A percentile compares a stretch with the other conserved stretches of the same genome.
These are phyloP conservation scores for Leccinellum luteum DNA, from an alignment of 768 basidiomycete species.

Conservation along the genomic window DNA sequence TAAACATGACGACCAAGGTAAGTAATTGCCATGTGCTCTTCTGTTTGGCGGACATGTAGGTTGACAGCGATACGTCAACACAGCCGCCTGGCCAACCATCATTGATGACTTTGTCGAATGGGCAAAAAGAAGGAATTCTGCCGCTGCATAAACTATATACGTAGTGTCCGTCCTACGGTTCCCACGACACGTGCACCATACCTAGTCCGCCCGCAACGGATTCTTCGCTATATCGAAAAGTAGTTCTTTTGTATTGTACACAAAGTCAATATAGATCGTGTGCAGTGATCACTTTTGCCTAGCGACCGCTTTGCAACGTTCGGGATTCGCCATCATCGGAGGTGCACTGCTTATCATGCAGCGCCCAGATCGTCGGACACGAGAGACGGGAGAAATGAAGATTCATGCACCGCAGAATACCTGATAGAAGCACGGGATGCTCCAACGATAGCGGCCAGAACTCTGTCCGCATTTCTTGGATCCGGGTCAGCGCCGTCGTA, in stretches of 20 bases:
- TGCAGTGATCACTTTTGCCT: not conserved
- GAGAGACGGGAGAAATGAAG: conserved; percentile 34
- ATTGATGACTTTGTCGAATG: conserved; percentile 83
- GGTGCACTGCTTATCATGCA: conserved; percentile 3
- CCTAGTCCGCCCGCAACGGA: conserved; percentile 1
- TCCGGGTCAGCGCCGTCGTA: not conserved
- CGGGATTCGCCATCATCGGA: conserved; percentile 10
- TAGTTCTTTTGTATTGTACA: not conserved
- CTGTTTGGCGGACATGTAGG: not conserved
- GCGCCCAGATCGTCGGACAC: conserved; percentile 9
- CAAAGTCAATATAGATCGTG: conserved; percentile 2
- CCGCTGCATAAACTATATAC: conserved; percentile 3
- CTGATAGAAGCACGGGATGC: conserved; percentile 24
- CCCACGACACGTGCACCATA: conserved; percentile 4
- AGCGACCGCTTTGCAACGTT: not conserved
- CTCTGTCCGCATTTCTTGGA: conserved; percentile 21
- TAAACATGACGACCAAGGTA: conserved; percentile 77
- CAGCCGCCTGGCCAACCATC: conserved; percentile 84
- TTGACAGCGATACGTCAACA: conserved; percentile 9
- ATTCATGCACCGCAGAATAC: conserved; percentile 21
- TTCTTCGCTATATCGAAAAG: not conserved
- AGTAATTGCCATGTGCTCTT: conserved; percentile 36
- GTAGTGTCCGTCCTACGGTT: not conserved
- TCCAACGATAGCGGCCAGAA: conserved; percentile 27
- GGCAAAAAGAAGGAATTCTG: conserved; percentile 40